A percentile compares a stretch with the other conserved stretches of the same genome.
Conservation (phyloP, 371 early-diverging fungal species). For the Amoeboaphelidium occidentale region DNA sequence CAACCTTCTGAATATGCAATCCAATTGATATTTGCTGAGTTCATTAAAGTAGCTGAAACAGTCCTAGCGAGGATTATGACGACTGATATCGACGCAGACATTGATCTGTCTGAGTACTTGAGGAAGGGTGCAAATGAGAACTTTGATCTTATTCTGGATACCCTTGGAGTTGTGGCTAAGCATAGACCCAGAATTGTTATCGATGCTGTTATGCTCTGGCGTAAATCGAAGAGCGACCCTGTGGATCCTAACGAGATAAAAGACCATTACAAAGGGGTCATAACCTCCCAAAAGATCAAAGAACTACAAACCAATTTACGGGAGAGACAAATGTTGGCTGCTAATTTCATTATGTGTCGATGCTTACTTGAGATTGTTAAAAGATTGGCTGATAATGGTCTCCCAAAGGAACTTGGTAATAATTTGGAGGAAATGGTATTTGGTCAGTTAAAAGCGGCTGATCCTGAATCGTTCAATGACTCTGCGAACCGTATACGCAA, state of each 20-base stretch:
- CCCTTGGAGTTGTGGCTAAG: slow-evolving; percentile 52
- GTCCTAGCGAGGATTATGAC: slow-evolving; percentile 14
- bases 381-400: slow-evolving; percentile 33
- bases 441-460: slow-evolving; percentile 53
- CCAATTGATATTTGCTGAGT: slow-evolving; percentile 23
- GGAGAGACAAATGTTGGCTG: slow-evolving; percentile 16
- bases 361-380: slow-evolving; percentile 57
- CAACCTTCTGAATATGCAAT: slow-evolving; percentile 19
- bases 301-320: not conserved
- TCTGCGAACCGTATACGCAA: slow-evolving; percentile 33
- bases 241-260: not conserved
- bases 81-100: slow-evolving; percentile 21
- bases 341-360: slow-evolving; percentile 68
- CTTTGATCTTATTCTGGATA: slow-evolving; percentile 52
- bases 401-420: slow-evolving; percentile 61
- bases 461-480: slow-evolving; percentile 60
- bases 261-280: not conserved
- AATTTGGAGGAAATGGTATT: slow-evolving; percentile 79
- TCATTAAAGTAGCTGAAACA: slow-evolving; percentile 23
- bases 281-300: not conserved
- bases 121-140: slow-evolving; percentile 40
- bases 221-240: slow-evolving; percentile 44
- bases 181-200: slow-evolving; percentile 66
- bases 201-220: slow-evolving; percentile 72
- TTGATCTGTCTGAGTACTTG: slow-evolving; percentile 32